A percentile compares a stretch with the other conserved stretches of the same genome.
Evolutionary conservation across 2,329 filamentous ascomycete genomes (phyloP).

Genomic region (Reticulascus tulasneorum): DNA sequence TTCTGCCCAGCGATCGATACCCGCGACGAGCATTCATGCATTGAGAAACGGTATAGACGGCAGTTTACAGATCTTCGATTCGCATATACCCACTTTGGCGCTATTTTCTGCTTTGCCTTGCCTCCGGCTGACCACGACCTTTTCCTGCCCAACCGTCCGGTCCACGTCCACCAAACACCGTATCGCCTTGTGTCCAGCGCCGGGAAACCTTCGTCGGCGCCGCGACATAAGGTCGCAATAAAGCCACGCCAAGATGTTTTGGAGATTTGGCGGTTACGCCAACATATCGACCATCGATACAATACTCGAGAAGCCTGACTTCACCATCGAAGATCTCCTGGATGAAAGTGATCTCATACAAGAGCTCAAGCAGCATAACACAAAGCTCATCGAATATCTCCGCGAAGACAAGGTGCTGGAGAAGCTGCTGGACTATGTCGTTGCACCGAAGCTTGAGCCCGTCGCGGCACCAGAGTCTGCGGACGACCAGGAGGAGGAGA

Average conservation of each 20-base stretch:
- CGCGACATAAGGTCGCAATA: constrained; percentile 18
- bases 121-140: constrained; percentile 3
- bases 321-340: constrained; percentile 90
- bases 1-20: constrained; percentile 11
- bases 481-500: constrained; percentile 43
- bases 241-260: constrained; percentile 77
- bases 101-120: background rate
- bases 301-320: constrained; percentile 93
- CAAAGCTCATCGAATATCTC: constrained; percentile 93
- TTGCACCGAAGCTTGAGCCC: constrained; percentile 67
- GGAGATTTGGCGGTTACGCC: constrained; percentile 98
- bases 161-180: background rate
- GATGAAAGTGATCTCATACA: constrained; percentile 96
- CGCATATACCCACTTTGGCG: background rate
- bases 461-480: constrained; percentile 49
- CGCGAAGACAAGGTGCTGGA: constrained; percentile 82
- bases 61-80: constrained; percentile 1
- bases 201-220: constrained; percentile 16
- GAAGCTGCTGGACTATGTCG: constrained; percentile 85
- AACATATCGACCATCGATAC: constrained; percentile 95
- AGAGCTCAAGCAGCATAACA: constrained; percentile 97
- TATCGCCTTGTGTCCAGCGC: constrained; percentile 8
- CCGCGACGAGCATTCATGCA: constrained; percentile 9
- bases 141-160: constrained; percentile 6
- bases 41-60: constrained; percentile 7